Conservation (phyloP, 2,329 filamentous ascomycete genomes). For the Diaporthe destruens region DNA sequence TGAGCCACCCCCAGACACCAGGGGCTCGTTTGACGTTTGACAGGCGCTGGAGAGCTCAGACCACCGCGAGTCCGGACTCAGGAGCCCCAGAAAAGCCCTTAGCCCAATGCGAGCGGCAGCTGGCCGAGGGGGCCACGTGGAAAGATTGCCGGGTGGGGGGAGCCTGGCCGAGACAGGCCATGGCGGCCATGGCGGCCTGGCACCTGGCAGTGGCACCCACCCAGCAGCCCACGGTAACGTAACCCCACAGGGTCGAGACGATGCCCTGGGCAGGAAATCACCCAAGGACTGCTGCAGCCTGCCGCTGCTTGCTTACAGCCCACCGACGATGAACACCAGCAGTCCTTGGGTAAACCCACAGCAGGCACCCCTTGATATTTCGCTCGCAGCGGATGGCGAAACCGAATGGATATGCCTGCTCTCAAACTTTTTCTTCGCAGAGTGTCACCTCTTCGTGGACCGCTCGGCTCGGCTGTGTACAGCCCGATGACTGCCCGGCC, state of each 20-base stretch:
- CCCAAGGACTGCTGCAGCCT: constrained; percentile 4
- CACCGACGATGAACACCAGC: neutral
- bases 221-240: constrained; percentile 2
- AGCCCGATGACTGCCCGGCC: neutral
- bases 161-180: constrained; percentile 22
- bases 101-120: constrained; percentile 23
- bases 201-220: neutral
- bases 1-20: neutral
- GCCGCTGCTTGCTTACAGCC: constrained; percentile 7
- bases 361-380: constrained; percentile 29
- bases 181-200: constrained; percentile 1
- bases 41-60: constrained; percentile 27
- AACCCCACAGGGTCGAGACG: constrained; percentile 32
- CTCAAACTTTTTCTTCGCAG: neutral
- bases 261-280: constrained; percentile 27
- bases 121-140: constrained; percentile 34
- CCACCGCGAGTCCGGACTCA: constrained; percentile 14
- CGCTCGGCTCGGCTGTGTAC: constrained; percentile 23
- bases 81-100: constrained; percentile 27
- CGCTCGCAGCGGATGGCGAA: constrained; percentile 27
- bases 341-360: constrained; percentile 26
- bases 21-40: constrained; percentile 30
- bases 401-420: constrained; percentile 10
- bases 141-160: constrained; percentile 18
- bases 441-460: neutral